These are phyloP conservation scores for Cytospora mali DNA, from an alignment of 2,329 filamentous ascomycete genomes.

Conservation along the genomic window DNA sequence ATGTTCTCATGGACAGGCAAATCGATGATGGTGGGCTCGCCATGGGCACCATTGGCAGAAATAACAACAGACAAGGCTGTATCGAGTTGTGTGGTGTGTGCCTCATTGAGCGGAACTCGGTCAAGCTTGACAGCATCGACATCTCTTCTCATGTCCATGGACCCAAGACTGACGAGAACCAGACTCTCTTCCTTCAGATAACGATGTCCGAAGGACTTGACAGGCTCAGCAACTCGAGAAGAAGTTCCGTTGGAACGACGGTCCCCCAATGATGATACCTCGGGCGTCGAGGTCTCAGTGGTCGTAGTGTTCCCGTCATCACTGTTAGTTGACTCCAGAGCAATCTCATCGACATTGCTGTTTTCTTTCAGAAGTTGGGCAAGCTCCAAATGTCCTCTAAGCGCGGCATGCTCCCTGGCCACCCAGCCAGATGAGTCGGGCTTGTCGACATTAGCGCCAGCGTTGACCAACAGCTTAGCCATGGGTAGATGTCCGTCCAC, in stretches of 20 bases:
- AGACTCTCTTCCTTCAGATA: conserved; percentile 89
- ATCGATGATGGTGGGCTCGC: conserved; percentile 88
- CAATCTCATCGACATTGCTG: conserved; percentile 44
- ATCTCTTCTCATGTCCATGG: conserved; percentile 89
- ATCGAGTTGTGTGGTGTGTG: conserved; percentile 90
- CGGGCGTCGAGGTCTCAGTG: conserved; percentile 48
- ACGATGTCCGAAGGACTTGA: conserved; percentile 95
- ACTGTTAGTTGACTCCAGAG: conserved; percentile 13
- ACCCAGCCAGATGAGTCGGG: conserved; percentile 91
- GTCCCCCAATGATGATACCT: conserved; percentile 63
- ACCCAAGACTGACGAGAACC: conserved; percentile 88
- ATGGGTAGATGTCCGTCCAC: conserved; percentile 83
- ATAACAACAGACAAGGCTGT: conserved; percentile 92
- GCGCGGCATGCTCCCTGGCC: conserved; percentile 86
- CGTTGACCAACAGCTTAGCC: conserved; percentile 74
- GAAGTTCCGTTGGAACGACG: conserved; percentile 54
- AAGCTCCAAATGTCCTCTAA: conserved; percentile 85
- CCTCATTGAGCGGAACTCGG: conserved; percentile 81
- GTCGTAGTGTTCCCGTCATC: conserved; percentile 20
- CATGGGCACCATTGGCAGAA: conserved; percentile 79
- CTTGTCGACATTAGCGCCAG: conserved; percentile 74
- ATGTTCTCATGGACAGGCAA: conserved; percentile 93
- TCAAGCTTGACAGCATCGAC: conserved; percentile 83
- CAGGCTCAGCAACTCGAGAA: conserved; percentile 67
- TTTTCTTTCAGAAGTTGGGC: conserved; percentile 63